A percentile compares a stretch with the other conserved stretches of the same genome.
These are phyloP conservation scores for Panellus pusillus DNA, from an alignment of 768 basidiomycete species.

Conservation along the genomic window DNA sequence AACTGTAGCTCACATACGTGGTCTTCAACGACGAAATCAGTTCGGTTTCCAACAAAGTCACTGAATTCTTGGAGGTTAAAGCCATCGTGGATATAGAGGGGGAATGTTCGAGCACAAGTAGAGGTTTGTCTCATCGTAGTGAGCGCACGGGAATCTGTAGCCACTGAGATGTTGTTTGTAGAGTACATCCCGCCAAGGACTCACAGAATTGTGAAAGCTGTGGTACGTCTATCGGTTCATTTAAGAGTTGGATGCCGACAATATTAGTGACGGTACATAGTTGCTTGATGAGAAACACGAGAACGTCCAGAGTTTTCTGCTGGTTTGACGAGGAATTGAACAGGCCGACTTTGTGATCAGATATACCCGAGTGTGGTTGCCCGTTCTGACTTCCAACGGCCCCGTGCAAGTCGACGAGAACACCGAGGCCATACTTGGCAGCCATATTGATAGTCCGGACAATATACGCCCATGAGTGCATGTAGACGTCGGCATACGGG, in stretches of 20 bases:
- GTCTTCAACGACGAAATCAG: constrained; percentile 70
- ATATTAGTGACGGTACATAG: constrained; percentile 50
- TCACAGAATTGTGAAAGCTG: constrained; percentile 47
- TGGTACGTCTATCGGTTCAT: constrained; percentile 54
- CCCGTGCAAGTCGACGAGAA: constrained; percentile 68
- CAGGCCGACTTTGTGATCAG: constrained; percentile 48
- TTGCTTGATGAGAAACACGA: constrained; percentile 44
- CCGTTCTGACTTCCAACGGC: constrained; percentile 78
- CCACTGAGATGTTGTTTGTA: constrained; percentile 1
- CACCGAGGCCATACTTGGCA: constrained; percentile 58
- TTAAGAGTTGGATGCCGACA: constrained; percentile 62
- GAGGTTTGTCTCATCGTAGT: constrained; percentile 43
- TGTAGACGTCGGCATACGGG: constrained; percentile 49
- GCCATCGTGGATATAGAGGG: constrained; percentile 68
- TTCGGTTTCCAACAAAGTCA: constrained; percentile 45
- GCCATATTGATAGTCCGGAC: constrained; percentile 64
- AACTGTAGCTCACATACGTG: constrained; percentile 31
- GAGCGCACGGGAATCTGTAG: constrained; percentile 54
- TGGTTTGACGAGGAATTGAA: constrained; percentile 47
- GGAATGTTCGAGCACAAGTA: constrained; percentile 41
- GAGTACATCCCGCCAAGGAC: constrained; percentile 25
- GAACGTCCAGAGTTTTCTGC: constrained; percentile 50
- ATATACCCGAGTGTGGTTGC: constrained; percentile 69
- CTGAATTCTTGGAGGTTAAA: constrained; percentile 59
- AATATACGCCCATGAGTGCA: constrained; percentile 68